Base-by-base conservation (phyloP, 2,329 filamentous ascomycete species). In the Cordyceps cicadae region DNA sequence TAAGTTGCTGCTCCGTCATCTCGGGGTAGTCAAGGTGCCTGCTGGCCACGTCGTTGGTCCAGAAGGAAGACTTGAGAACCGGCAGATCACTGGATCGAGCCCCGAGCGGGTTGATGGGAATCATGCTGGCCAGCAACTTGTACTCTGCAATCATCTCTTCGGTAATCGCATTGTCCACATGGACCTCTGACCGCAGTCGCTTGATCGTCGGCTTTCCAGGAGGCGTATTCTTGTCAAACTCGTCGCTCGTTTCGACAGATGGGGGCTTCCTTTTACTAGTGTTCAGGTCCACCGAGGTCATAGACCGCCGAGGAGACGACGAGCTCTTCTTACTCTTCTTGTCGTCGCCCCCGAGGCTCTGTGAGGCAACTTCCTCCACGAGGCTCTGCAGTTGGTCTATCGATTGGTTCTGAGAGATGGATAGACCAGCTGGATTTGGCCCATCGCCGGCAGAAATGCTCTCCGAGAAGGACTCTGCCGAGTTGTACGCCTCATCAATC, bases 1-100 rank as follows among this genome's bases (percentile, higher is more conserved):
- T 77, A 60, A 80, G 79, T 63, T 87, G 83, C 7, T 83, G 73
- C 60, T 82, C 78, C 0, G 80, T 85, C 82, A 87, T 86, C 63
- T 84, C 81, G 0, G 85, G 85, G 65, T 87, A 87, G 55, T 81
- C 70, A 4, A 85, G 74, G 64, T 87, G 85, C 78, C 83, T 85
- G 1, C 81, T 85, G 21, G 68, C 73, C 60, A 74, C 74, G 64
- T 86, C 79, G 50, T 76, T 74, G 52, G 80, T 77, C 85, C 85
- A 87, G 66, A 81, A 87, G 0, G 76, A 76, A 7, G 74, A 76
- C 64, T 86, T 85, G 64, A 78, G 75, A 14, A 85, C 77, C 4
- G 81, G 80, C 21, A 76, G 73, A 65, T 87, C 82, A 46, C 86
- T 82, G 64, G 82, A 81, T 26, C 84, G 78, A n/a, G 76, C 77